Evolutionary conservation across 2,329 filamentous ascomycete species (phyloP), one percentile per base, ranked within the genome.

Genomic region (Fusarium camptoceras): DNA sequence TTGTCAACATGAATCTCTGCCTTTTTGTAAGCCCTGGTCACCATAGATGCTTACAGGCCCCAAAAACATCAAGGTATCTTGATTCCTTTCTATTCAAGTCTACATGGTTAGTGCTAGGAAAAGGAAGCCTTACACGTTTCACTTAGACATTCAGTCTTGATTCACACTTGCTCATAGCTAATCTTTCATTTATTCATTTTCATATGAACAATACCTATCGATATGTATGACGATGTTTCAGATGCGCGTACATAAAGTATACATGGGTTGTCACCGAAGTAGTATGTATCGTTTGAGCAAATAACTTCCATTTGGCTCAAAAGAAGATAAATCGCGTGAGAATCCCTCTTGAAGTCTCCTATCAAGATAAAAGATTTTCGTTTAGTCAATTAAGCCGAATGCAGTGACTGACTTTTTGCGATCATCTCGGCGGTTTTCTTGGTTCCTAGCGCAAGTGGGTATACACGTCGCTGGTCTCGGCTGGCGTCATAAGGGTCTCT

Each of bases 401-500:
- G 16, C 42, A 50, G 51, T n/a, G 24, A 34, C 47, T n/a, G 30
- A 22, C 25, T 51, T 22, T 25, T 43, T 61, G 20, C 39, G n/a
- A 41, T 61, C 37, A 46, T 66, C 48, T 61, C 64, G 55, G 43
- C 39, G 56, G 41, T 47, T 67, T 62, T 37, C 43, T 62, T 47
- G 41, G 20, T 51, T 24, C 34, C 16, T 53, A 48, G 27, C 41
- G 14, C 25, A 57, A 69, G 66, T 69, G 66, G 66, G 51, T 67
- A 69, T 22, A 18, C 31, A 39, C 18, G 15, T 66, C 31, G n/a
- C 41, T 56, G 56, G 63, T 39, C 55, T 49, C 27, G 66, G 55
- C 55, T 70, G 60, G 39, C 61, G 66, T 70, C 66, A 69, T 70
- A 66, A 49, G 61, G 46, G 55, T 54, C 53, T 59, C 28, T 55